These are phyloP conservation scores for Boletus eberwhitei DNA, from an alignment of 768 basidiomycete species.

Conservation along the genomic window DNA sequence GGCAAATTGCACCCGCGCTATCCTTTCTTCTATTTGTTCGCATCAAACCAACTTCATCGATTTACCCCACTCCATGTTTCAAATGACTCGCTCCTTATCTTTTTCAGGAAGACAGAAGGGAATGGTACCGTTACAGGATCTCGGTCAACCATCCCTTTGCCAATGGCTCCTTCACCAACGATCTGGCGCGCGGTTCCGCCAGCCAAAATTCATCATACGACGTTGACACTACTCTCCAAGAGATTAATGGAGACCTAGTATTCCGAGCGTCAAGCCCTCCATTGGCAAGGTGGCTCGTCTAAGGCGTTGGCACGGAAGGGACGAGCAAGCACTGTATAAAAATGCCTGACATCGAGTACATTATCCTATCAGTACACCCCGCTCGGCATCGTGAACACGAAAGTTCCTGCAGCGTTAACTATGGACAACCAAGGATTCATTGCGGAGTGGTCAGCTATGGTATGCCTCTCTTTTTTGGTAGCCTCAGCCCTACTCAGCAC, in stretches of 20 bases:
- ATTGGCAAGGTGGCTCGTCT: background rate
- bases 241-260: background rate
- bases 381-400: background rate
- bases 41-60: background rate
- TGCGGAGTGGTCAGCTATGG: background rate
- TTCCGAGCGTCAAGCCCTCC: background rate
- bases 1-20: background rate
- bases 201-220: background rate
- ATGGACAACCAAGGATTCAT: background rate
- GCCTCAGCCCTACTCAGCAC: background rate
- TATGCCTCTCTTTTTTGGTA: background rate
- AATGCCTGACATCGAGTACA: background rate
- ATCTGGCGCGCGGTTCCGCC: background rate
- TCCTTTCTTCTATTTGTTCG: background rate
- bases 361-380: background rate
- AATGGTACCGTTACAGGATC: background rate
- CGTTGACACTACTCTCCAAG: background rate
- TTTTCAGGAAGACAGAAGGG: background rate
- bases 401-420: background rate
- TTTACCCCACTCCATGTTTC: background rate
- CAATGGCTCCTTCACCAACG: conserved; percentile 1
- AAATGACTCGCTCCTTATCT: background rate
- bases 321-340: background rate
- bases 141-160: background rate
- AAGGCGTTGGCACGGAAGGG: background rate